Evolutionary conservation across 192 early-diverging fungal species (phyloP).

Genomic region (Paraglomus brasilianum): DNA sequence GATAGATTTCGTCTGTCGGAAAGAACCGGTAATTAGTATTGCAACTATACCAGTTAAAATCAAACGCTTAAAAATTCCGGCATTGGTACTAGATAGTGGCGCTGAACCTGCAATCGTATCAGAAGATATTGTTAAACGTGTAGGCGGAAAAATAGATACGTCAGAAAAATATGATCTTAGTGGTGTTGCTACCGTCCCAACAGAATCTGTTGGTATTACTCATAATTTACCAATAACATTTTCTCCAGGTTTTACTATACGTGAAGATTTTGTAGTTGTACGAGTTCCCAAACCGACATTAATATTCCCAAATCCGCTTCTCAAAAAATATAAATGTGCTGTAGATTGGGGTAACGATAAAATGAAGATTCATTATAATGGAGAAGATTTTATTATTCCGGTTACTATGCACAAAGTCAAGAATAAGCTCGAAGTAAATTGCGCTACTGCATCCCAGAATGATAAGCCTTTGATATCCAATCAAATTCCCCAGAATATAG

Average conservation of each 20-base stretch:
- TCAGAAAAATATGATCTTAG: conserved; percentile 10
- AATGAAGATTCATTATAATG: conserved; percentile 3
- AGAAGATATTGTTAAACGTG: conserved; percentile 11
- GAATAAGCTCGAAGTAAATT: background rate
- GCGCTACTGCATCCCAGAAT: background rate
- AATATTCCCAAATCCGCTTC: conserved; percentile 5
- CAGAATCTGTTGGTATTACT: conserved; percentile 8
- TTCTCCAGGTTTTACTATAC: background rate
- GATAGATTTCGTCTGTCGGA: background rate
- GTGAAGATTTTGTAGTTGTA: conserved; percentile 12
- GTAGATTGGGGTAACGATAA: conserved; percentile 21
- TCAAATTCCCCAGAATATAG: background rate
- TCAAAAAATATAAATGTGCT: conserved; percentile 19
- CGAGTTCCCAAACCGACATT: conserved; percentile 4
- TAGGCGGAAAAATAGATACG: background rate
- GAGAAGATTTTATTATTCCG: background rate
- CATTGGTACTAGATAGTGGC: background rate
- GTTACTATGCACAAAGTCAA: conserved; percentile 24
- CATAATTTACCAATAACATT: conserved; percentile 20
- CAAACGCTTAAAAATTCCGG: background rate
- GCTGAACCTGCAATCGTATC: background rate
- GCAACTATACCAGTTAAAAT: conserved; percentile 16
- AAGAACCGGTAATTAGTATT: background rate
- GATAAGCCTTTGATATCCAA: background rate
- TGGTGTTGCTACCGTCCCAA: conserved; percentile 1